A percentile compares a stretch with the other conserved stretches of the same genome.
Evolutionary conservation across 2,329 filamentous ascomycete genomes (phyloP).

Genomic region (Cordyceps tenuipes): DNA sequence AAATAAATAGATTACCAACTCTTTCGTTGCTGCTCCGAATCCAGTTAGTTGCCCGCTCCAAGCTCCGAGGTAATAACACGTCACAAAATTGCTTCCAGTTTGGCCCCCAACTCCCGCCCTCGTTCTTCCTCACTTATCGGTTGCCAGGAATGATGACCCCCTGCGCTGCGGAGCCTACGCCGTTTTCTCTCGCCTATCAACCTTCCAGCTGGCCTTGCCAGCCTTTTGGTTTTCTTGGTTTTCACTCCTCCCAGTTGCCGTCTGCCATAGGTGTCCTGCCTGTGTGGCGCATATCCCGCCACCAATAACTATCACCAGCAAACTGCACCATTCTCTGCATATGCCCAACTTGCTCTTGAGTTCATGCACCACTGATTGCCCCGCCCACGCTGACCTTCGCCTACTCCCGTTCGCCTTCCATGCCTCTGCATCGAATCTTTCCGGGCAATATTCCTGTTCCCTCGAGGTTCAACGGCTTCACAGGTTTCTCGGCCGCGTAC

Average conservation of each 20-base stretch:
- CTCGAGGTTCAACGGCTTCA: neutral
- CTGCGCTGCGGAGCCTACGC: neutral
- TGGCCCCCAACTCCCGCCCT: constrained; percentile 2
- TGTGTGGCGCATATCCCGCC: neutral
- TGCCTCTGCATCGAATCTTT: neutral
- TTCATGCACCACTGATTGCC: constrained; percentile 3
- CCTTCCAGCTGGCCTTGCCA: neutral
- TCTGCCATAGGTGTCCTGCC: neutral
- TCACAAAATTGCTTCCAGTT: neutral
- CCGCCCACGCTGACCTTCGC: neutral
- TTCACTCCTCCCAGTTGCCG: neutral
- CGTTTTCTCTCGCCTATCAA: neutral
- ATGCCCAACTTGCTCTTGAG: neutral
- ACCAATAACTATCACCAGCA: neutral
- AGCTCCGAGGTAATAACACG: too few species aligned
- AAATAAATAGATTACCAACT: too few species aligned
- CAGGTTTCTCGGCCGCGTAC: neutral
- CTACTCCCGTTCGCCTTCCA: neutral
- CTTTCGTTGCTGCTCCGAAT: too few species aligned
- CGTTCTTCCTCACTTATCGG: neutral
- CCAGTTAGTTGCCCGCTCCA: too few species aligned
- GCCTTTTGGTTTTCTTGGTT: neutral
- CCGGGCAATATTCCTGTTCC: neutral
- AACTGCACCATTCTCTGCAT: neutral
- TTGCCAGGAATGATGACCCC: neutral